phyloP scores from a whole-genome alignment of 768 basidiomycete genomes.

The Serendipita sp. region DNA sequence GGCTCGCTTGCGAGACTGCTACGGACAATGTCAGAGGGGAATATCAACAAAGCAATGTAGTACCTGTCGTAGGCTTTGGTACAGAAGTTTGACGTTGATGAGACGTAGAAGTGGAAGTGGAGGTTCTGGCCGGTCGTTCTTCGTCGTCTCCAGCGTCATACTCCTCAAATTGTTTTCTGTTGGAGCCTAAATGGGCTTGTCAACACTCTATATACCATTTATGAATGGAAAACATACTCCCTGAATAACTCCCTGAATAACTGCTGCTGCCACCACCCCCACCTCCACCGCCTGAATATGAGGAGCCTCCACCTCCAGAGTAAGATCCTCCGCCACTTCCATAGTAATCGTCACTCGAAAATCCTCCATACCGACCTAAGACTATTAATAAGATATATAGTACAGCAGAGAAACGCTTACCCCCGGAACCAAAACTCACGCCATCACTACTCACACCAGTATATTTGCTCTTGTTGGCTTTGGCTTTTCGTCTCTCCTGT shows the following conservation, averaged over 20 bases:
- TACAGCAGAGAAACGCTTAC: conserved; percentile 18
- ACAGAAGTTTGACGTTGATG: conserved; percentile 16
- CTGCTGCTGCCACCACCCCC: conserved; percentile 14
- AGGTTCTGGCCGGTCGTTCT: conserved; percentile 25
- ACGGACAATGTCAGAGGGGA: conserved; percentile 21
- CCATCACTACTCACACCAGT: conserved; percentile 72
- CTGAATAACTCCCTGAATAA: conserved; percentile 1
- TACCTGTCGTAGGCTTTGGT: conserved; percentile 19
- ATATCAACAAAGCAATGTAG: conserved; percentile 13
- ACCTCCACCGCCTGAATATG: conserved; percentile 3
- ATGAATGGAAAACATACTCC: too few relatives aligned
- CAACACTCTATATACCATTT: too few relatives aligned
- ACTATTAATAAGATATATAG: not conserved
- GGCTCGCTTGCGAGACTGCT: not conserved
- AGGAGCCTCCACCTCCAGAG: conserved; percentile 15
- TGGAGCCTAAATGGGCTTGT: conserved; percentile 19
- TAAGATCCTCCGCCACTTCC: conserved; percentile 14
- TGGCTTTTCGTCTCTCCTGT: conserved; percentile 78
- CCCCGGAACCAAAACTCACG: conserved; percentile 40
- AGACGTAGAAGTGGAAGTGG: conserved; percentile 20
- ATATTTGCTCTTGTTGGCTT: conserved; percentile 80
- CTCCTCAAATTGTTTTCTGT: conserved; percentile 59
- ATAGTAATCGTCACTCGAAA: conserved; percentile 36
- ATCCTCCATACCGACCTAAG: conserved; percentile 42
- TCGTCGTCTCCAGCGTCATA: conserved; percentile 91